These are phyloP conservation scores for Cardamine occulta DNA, from an alignment of 345 rosid species.

Conservation along the genomic window DNA sequence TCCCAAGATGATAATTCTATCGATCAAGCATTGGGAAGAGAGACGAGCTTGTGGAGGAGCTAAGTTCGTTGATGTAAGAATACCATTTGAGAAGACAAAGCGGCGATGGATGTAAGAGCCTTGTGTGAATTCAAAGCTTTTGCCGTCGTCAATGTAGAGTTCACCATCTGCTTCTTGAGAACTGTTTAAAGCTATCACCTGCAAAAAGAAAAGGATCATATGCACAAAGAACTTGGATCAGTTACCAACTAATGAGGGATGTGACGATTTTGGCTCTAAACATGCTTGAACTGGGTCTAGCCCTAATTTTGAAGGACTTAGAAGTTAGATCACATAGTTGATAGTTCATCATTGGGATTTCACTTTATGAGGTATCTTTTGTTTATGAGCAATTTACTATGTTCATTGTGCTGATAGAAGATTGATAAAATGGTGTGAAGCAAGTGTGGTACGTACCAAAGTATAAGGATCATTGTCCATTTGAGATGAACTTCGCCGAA, in stretches of 20 bases:
- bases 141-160: slow-evolving; percentile 93
- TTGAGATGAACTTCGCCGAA: slow-evolving; percentile 91
- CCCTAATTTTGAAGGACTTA: not conserved
- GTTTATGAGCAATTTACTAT: not conserved
- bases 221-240: no score
- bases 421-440: slow-evolving; percentile 15
- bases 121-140: slow-evolving; percentile 67
- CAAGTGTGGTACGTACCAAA: slow-evolving; percentile 59
- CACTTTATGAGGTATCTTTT: not conserved
- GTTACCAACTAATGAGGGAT: not conserved
- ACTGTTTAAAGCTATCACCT: slow-evolving; percentile 96
- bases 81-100: slow-evolving; percentile 69
- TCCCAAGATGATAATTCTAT: slow-evolving; percentile 84
- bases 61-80: slow-evolving; percentile 63
- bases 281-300: not conserved
- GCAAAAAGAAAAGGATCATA: not conserved
- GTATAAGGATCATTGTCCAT: slow-evolving; percentile 94
- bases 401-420: not conserved
- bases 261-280: not conserved
- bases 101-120: slow-evolving; percentile 86
- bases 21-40: slow-evolving; percentile 62
- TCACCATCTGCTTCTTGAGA: slow-evolving; percentile 88
- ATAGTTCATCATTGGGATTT: not conserved
- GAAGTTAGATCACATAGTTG: not conserved
- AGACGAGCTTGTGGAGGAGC: slow-evolving; percentile 51